Evolutionary conservation across 2,329 filamentous ascomycete species (phyloP), one percentile per base, ranked within the genome.

Genomic region (Decorospora gaudefroyi): DNA sequence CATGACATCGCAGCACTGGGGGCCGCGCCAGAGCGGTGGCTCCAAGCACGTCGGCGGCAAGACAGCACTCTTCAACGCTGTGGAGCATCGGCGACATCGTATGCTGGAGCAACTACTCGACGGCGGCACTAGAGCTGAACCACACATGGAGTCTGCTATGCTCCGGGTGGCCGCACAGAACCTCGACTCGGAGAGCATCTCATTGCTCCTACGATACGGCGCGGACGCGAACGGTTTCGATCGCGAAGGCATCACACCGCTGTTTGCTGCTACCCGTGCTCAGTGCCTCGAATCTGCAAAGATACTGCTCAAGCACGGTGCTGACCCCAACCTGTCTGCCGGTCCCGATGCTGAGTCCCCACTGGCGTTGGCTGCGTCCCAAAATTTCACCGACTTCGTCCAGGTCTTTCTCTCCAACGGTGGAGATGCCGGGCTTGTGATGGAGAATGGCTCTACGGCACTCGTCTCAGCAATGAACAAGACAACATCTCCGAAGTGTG

Each of bases 11-110:
- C 39, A 51, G 13, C 42, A 47, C 11, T 63, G 57, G 58, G 38
- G 45, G 8, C 53, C 59, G 7, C 50, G 65, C 30, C 59, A 64
- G 16, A 44, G 43, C 4, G 44, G 51, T 6, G 51, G 55, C 9
- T 64, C 65, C 4, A 62, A 65, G 31, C 50, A 63, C 15, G 52
- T 62, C 10, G 64, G 62, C 22, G 65, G 70, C 6, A 72, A 69
- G 44, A 57, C 57, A 17, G 68, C 57, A 16, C 50, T 76, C 68
- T 11, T 76, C 75, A 78, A 80, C 15, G 82, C 77, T 3, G 81
- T 82, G 0, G 78, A 78, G 36, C 75, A 87, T 4, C 74, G 85
- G 53, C 84, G 85, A 67, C 86, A 87, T 49, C 82, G 83, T 8
- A 81, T 80, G 9, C 55, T 69, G 9, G 62, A 66, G 37, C 63